phyloP scores from a whole-genome alignment of 2,329 filamentous ascomycete species.

The Apiospora sp. region DNA sequence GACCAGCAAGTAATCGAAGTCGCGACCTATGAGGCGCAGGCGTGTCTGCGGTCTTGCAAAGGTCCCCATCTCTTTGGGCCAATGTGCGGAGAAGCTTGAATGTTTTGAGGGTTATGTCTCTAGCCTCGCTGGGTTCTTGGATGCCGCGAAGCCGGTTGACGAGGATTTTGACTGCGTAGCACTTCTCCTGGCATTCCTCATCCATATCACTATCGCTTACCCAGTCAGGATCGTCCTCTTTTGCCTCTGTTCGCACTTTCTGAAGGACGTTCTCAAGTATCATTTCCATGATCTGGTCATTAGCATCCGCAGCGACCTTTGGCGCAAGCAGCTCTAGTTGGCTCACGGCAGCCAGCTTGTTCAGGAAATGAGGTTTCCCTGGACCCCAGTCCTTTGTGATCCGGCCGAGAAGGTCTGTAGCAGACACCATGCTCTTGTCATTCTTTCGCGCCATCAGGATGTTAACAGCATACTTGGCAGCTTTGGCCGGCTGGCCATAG shows the following conservation, averaged over 20 bases:
- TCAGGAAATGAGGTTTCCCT: constrained; percentile 76
- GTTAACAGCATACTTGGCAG: constrained; percentile 92
- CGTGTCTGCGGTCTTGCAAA: constrained; percentile 78
- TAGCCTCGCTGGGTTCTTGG: constrained; percentile 59
- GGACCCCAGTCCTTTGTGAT: constrained; percentile 79
- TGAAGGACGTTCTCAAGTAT: constrained; percentile 78
- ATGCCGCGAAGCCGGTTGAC: constrained; percentile 81
- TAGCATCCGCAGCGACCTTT: constrained; percentile 74
- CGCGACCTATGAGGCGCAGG: constrained; percentile 80
- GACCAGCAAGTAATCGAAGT: constrained; percentile 83
- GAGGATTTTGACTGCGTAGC: constrained; percentile 82
- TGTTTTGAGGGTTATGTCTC: constrained; percentile 70
- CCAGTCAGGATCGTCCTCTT: constrained; percentile 68
- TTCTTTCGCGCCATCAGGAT: constrained; percentile 80
- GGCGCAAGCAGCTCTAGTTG: constrained; percentile 81
- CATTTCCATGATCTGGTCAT: constrained; percentile 81
- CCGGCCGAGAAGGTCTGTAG: constrained; percentile 81
- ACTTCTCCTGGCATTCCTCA: constrained; percentile 84
- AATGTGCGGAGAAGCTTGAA: constrained; percentile 82
- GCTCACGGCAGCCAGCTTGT: constrained; percentile 74
- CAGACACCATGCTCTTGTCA: constrained; percentile 81
- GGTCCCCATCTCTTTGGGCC: constrained; percentile 78
- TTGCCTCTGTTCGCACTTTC: constrained; percentile 70
- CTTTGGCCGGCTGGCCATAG: constrained; percentile 80
- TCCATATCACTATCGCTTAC: constrained; percentile 73